Base-by-base conservation (phyloP, 495 filamentous ascomycete genomes). In the Chaetomium tenue region DNA sequence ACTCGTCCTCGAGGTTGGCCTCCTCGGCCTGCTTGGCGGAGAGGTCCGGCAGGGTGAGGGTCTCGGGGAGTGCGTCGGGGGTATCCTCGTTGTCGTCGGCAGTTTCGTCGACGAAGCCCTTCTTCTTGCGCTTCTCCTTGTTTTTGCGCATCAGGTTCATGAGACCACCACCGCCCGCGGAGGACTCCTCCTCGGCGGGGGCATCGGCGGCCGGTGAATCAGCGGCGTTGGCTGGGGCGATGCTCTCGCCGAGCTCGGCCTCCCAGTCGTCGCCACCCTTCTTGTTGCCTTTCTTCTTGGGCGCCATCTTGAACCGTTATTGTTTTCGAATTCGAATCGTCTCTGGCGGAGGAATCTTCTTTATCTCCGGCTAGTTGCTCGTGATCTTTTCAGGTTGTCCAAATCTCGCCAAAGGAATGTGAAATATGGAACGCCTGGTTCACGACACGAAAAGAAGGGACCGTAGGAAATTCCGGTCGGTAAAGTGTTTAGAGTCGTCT, bases 251-350 rank as follows among this genome's bases (percentile, higher is more conserved):
- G 16, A 97, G 82, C n/a, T 97, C 94, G 44, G 90, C 87, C 71
- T 99, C 94, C 94, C 95, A 98, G 80, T 96, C 91, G 72, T 96
- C 91, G 71, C 90, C 84, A 70, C 84, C 88, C 78, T 89, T 91
- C 80, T 91, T 96, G 75, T 87, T 89, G 76, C 87, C 88, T 82
- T 96, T 94, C 83, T 95, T 96, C 80, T 96, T 97, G 47, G 93
- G 92, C 68, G 92, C 81, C 93, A 97, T 96, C 7, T 67, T 79
- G 68, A 44, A 50, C 47, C 33, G 58, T 5, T 58, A 46, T 37
- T 58, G 52, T 44, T 53, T 20, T 46, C 20, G 26, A 37, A 11
- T 44, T 44, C 13, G 13, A 0, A 33, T 40, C 59, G 46, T 28
- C 15, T 53, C 23, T 40, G 20, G 44, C 30, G 48, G 33, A n/a